Percentiles rank a stretch among this genome's conserved stretches.
phyloP scores from a whole-genome alignment of 805 yeast species.

The Yarrowia sp. region DNA sequence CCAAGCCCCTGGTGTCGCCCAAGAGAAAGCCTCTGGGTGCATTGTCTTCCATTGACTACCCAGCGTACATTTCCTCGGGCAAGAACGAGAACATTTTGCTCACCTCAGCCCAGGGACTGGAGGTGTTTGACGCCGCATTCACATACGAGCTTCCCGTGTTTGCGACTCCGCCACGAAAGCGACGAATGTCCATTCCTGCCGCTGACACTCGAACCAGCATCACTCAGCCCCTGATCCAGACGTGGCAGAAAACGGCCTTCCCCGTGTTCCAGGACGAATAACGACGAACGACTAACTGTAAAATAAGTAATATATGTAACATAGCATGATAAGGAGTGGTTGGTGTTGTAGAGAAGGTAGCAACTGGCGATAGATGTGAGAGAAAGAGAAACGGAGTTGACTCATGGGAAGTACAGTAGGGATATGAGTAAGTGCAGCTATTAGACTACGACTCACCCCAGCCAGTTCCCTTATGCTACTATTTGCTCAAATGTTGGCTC shows the following conservation, averaged over 20 bases:
- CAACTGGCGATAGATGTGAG: background rate
- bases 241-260: constrained; percentile 32
- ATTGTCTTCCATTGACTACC: constrained; percentile 14
- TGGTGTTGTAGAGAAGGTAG: no score
- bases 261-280: constrained; percentile 31
- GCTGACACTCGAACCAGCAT: constrained; percentile 31
- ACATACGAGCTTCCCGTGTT: constrained; percentile 36
- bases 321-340: background rate
- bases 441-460: no score
- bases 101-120: constrained; percentile 29
- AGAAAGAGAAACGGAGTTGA: background rate
- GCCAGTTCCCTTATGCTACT: no score
- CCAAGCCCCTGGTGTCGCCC: constrained; percentile 24
- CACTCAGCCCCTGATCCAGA: constrained; percentile 27
- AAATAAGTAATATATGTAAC: constrained; percentile 13
- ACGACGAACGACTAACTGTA: constrained; percentile 19
- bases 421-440: no score
- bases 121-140: constrained; percentile 7
- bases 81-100: constrained; percentile 7
- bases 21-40: constrained; percentile 17
- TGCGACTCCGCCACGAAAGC: constrained; percentile 38
- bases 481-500: no score
- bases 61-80: constrained; percentile 29
- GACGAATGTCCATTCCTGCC: constrained; percentile 16
- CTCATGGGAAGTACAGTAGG: no score